Percentiles rank a stretch among this genome's conserved stretches.
These are phyloP conservation scores for Penicillium polonicum DNA, from an alignment of 2,329 filamentous ascomycete species.

Conservation along the genomic window DNA sequence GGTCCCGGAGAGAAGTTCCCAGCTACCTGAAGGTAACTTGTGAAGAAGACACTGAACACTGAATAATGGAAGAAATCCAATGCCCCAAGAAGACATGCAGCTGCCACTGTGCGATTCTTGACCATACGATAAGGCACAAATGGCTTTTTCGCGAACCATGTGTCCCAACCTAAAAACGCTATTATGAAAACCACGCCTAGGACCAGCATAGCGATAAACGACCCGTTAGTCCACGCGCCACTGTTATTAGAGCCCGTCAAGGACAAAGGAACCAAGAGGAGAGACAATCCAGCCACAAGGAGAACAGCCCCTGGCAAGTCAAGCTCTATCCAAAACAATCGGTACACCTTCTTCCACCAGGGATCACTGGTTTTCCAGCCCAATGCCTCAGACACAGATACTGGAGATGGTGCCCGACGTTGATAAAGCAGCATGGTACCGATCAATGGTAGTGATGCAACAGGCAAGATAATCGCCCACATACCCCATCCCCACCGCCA, in stretches of 20 bases:
- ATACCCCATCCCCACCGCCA: constrained; percentile 48
- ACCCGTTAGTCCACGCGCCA: constrained; percentile 25
- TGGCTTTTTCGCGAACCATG: constrained; percentile 38
- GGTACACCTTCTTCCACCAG: constrained; percentile 20
- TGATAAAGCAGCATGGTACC: constrained; percentile 36
- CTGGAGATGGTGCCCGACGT: constrained; percentile 17
- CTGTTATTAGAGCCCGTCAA: constrained; percentile 39
- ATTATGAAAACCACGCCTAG: constrained; percentile 28
- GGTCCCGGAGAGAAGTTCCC: constrained; percentile 38
- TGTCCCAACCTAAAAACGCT: constrained; percentile 39
- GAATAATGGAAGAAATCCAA: constrained; percentile 40
- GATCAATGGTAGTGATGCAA: constrained; percentile 35
- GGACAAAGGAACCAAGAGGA: constrained; percentile 40
- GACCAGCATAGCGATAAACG: constrained; percentile 41
- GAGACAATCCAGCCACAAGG: constrained; percentile 35
- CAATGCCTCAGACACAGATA: neutral
- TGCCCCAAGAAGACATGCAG: constrained; percentile 39
- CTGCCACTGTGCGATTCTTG: constrained; percentile 40
- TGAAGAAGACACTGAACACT: constrained; percentile 43
- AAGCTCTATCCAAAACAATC: constrained; percentile 27
- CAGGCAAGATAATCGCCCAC: constrained; percentile 43
- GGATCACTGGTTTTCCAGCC: constrained; percentile 4
- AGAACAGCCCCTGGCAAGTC: constrained; percentile 38
- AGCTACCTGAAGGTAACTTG: constrained; percentile 44
- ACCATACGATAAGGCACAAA: constrained; percentile 44